phyloP scores from a whole-genome alignment of 2,329 filamentous ascomycete genomes.

The Endoconidiophora polonica region DNA sequence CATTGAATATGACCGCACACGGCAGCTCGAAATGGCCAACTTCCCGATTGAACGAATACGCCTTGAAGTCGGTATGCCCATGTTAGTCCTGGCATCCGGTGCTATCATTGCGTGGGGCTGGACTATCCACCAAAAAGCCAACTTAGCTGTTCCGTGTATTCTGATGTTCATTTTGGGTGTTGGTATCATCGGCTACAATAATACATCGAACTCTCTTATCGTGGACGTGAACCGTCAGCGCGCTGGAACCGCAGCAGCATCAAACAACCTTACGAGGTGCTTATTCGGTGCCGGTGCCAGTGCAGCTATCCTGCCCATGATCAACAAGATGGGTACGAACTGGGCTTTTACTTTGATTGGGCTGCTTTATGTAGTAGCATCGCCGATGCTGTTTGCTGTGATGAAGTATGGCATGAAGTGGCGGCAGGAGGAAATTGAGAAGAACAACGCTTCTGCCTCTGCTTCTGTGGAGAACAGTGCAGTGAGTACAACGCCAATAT shows the following conservation, averaged over 20 bases:
- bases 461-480: no score
- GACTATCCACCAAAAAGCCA: conserved; percentile 27
- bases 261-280: conserved; percentile 39
- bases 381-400: conserved; percentile 25
- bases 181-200: conserved; percentile 37
- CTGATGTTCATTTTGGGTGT: conserved; percentile 30
- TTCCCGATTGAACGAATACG: conserved; percentile 37
- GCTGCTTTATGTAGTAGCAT: conserved; percentile 23
- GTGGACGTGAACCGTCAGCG: conserved; percentile 38
- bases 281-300: conserved; percentile 35
- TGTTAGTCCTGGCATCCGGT: conserved; percentile 32
- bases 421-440: background rate
- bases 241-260: conserved; percentile 37
- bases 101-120: conserved; percentile 35
- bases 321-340: conserved; percentile 31
- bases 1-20: conserved; percentile 34
- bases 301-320: conserved; percentile 35
- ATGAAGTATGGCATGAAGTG: conserved; percentile 17
- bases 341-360: conserved; percentile 35
- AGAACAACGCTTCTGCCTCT: background rate
- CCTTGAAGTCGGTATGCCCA: conserved; percentile 31
- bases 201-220: conserved; percentile 33
- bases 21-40: conserved; percentile 29
- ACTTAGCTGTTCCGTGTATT: conserved; percentile 30
- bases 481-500: no score